These are phyloP conservation scores for Trypanosomatidae sp. DNA, from an alignment of 208 protist species.

Conservation along the genomic window DNA sequence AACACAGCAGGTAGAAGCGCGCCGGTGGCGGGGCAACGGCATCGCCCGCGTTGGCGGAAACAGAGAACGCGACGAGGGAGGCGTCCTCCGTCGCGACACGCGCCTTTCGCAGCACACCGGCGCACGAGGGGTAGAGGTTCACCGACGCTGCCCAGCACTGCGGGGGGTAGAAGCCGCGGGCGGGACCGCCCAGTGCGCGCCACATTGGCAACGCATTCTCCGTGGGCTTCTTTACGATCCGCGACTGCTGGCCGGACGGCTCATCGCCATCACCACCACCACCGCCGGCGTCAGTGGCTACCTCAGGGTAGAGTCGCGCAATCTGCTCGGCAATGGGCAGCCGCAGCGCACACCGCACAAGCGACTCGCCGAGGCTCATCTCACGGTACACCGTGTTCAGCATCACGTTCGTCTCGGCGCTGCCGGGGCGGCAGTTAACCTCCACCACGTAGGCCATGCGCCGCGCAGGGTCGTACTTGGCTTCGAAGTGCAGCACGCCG, in stretches of 20 bases:
- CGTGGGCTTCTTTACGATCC: too few species aligned
- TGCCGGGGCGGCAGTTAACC: conserved; percentile 84
- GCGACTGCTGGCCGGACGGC: background rate
- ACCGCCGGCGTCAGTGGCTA: too few species aligned
- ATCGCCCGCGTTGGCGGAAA: conserved; percentile 42
- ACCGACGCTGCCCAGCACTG: conserved; percentile 52
- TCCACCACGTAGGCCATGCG: conserved; percentile 69
- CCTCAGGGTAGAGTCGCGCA: conserved; percentile 36
- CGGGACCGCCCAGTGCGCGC: conserved; percentile 29
- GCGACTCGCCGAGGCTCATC: conserved; percentile 59
- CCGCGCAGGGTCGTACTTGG: conserved; percentile 67
- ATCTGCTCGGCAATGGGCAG: conserved; percentile 44
- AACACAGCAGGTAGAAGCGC: conserved; percentile 52
- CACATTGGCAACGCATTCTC: conserved; percentile 2
- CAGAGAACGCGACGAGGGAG: conserved; percentile 51
- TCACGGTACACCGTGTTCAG: conserved; percentile 54
- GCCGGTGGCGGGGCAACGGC: conserved; percentile 54
- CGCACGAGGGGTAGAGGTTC: conserved; percentile 55
- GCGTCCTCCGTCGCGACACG: conserved; percentile 28
- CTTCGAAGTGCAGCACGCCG: conserved; percentile 83
- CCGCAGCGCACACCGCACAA: conserved; percentile 65
- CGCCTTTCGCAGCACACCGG: conserved; percentile 39
- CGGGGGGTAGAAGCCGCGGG: conserved; percentile 33
- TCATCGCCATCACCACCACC: too few species aligned
- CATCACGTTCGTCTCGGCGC: conserved; percentile 78